Conservation (phyloP, 1,284 basidiomycete genomes). For the Cryptococcus deneoformans region DNA sequence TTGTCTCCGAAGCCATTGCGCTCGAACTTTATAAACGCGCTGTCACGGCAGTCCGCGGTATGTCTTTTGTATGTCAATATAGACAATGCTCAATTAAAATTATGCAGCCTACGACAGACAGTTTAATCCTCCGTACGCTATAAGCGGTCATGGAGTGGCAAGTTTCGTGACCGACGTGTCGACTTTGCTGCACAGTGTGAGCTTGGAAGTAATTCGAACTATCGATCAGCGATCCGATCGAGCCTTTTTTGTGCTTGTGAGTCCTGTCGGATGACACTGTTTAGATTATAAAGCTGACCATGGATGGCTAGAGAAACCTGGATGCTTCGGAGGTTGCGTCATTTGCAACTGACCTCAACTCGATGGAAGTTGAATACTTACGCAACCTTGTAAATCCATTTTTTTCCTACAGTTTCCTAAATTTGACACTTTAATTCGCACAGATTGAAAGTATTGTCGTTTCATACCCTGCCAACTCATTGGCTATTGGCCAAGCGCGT, state of each 20-base stretch:
- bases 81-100: neutral
- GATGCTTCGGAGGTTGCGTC: constrained; percentile 35
- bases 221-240: constrained; percentile 34
- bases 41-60: constrained; percentile 24
- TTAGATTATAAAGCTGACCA: neutral
- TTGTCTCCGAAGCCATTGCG: constrained; percentile 31
- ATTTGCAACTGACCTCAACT: constrained; percentile 37
- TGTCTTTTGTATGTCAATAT: constrained; percentile 1
- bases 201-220: constrained; percentile 28
- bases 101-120: constrained; percentile 21
- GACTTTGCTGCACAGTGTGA: constrained; percentile 29
- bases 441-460: constrained; percentile 37
- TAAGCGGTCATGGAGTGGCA: constrained; percentile 21
- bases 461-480: constrained; percentile 44
- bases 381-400: constrained; percentile 7
- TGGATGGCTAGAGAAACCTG: constrained; percentile 24
- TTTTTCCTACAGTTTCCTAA: constrained; percentile 5
- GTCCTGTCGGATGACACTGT: constrained; percentile 2
- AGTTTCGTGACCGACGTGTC: constrained; percentile 34
- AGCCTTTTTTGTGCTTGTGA: constrained; percentile 31
- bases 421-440: neutral
- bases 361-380: constrained; percentile 43
- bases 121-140: constrained; percentile 24
- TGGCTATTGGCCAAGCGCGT: constrained; percentile 34
- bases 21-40: constrained; percentile 44